These are phyloP conservation scores for Allodekkera sacchari DNA, from an alignment of 805 yeast genomes.

Conservation along the genomic window DNA sequence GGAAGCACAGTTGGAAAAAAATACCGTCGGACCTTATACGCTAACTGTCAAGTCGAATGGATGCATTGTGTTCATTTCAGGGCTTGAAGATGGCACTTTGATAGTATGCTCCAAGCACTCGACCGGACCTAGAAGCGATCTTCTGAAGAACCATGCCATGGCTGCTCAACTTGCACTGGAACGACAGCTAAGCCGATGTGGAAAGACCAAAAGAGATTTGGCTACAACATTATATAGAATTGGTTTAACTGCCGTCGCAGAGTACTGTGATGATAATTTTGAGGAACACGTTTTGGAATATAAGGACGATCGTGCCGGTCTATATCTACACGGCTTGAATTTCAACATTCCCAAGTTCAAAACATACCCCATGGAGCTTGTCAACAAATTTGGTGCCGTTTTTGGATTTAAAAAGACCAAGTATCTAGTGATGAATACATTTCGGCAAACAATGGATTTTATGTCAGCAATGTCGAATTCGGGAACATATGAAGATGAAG, in stretches of 20 bases:
- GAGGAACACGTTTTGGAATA: slow-evolving; percentile 92
- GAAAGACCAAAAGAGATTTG: slow-evolving; percentile 37
- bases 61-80: slow-evolving; percentile 79
- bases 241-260: slow-evolving; percentile 81
- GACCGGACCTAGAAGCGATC: slow-evolving; percentile 51
- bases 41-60: slow-evolving; percentile 89
- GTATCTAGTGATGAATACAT: slow-evolving; percentile 30
- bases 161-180: slow-evolving; percentile 58
- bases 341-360: slow-evolving; percentile 51
- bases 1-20: slow-evolving; percentile 33
- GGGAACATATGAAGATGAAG: slow-evolving; percentile 64
- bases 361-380: slow-evolving; percentile 57
- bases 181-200: slow-evolving; percentile 37
- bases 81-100: slow-evolving; percentile 63
- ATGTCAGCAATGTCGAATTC: slow-evolving; percentile 49
- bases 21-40: slow-evolving; percentile 69
- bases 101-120: slow-evolving; percentile 90
- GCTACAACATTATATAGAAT: slow-evolving; percentile 43
- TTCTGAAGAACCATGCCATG: slow-evolving; percentile 58
- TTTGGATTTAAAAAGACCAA: slow-evolving; percentile 70
- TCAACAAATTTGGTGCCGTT: slow-evolving; percentile 45
- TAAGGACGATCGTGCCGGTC: slow-evolving; percentile 56
- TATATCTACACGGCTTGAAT: slow-evolving; percentile 87
- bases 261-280: slow-evolving; percentile 83
- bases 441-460: slow-evolving; percentile 38